Conservation (phyloP, 2,329 filamentous ascomycete genomes). For the Drechslerella dactyloides region DNA sequence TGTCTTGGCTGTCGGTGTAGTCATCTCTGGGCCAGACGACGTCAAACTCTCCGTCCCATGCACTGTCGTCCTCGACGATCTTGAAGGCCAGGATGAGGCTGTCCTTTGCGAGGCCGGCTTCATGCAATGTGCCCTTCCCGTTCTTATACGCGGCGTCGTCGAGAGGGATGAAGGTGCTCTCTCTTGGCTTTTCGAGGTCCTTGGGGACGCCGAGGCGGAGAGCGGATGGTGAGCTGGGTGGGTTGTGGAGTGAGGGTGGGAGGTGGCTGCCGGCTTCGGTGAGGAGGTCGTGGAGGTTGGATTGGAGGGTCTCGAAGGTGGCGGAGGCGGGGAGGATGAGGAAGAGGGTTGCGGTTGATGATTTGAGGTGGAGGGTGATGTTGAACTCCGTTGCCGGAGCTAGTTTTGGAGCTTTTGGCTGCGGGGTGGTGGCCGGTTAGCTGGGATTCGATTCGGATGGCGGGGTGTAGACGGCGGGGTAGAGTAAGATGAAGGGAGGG, state of each 20-base stretch:
- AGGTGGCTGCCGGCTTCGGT: slow-evolving; percentile 22
- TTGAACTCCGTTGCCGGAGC: too few species aligned
- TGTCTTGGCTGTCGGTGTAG: slow-evolving; percentile 23
- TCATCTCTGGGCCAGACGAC: slow-evolving; percentile 26
- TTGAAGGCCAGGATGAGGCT: slow-evolving; percentile 18
- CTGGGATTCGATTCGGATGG: neutral
- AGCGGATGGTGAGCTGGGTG: neutral
- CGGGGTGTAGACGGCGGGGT: too few species aligned
- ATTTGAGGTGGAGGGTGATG: slow-evolving; percentile 48
- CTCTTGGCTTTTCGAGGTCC: slow-evolving; percentile 15
- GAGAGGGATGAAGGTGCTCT: slow-evolving; percentile 14
- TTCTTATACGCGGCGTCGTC: slow-evolving; percentile 17
- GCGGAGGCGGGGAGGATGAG: slow-evolving; percentile 28
- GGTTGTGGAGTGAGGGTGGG: slow-evolving; percentile 6
- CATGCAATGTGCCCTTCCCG: slow-evolving; percentile 7
- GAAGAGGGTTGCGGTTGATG: slow-evolving; percentile 38
- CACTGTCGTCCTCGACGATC: slow-evolving; percentile 10
- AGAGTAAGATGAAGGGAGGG: too few species aligned
- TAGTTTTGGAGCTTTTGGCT: slow-evolving; percentile 15
- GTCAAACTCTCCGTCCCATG: slow-evolving; percentile 35
- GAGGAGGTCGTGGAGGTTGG: slow-evolving; percentile 14
- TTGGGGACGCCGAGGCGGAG: slow-evolving; percentile 35
- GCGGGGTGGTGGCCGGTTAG: neutral
- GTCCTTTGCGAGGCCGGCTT: slow-evolving; percentile 33
- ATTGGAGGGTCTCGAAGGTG: slow-evolving; percentile 25